Evolutionary conservation across 495 filamentous ascomycete species (phyloP).

Genomic region (Pseudoneurospora amorphoporcata): DNA sequence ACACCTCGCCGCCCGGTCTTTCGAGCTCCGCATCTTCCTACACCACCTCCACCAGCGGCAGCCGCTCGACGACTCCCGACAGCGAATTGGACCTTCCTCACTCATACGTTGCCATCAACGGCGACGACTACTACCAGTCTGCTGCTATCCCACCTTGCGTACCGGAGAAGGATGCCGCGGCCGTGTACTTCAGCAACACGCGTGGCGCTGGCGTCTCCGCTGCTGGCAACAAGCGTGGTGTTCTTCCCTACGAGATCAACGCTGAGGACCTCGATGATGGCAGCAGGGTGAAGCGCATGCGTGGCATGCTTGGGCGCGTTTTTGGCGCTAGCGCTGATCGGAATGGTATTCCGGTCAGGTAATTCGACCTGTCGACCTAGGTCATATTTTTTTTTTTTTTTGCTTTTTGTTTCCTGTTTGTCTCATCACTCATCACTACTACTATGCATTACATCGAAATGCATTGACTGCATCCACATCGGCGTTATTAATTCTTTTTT

Average conservation of each 20-base stretch:
- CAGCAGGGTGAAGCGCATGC: conserved; percentile 27
- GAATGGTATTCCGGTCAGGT: not conserved
- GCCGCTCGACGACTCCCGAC: conserved; percentile 35
- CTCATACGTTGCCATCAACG: conserved; percentile 23
- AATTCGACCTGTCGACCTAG: not conserved
- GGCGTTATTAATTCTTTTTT: not conserved
- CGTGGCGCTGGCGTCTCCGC: not conserved
- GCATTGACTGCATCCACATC: not conserved
- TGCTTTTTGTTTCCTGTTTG: not conserved
- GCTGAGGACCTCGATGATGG: conserved; percentile 32
- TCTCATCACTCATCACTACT: not conserved
- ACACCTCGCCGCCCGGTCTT: conserved; percentile 31
- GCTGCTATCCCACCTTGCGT: conserved; percentile 15
- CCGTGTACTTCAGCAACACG: conserved; percentile 8
- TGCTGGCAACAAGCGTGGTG: conserved; percentile 8
- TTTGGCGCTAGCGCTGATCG: conserved; percentile 19
- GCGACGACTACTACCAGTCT: conserved; percentile 27
- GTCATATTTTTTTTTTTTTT: not conserved
- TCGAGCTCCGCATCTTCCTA: conserved; percentile 31
- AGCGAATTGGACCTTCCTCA: conserved; percentile 22
- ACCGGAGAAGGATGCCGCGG: conserved; percentile 17
- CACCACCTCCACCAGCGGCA: conserved; percentile 30
- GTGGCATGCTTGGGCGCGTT: conserved; percentile 32
- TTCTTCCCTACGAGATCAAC: conserved; percentile 40
- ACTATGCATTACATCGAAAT: not conserved